These are phyloP conservation scores for Pichia cactophila DNA, from an alignment of 1,139 yeast genomes.

Conservation along the genomic window DNA sequence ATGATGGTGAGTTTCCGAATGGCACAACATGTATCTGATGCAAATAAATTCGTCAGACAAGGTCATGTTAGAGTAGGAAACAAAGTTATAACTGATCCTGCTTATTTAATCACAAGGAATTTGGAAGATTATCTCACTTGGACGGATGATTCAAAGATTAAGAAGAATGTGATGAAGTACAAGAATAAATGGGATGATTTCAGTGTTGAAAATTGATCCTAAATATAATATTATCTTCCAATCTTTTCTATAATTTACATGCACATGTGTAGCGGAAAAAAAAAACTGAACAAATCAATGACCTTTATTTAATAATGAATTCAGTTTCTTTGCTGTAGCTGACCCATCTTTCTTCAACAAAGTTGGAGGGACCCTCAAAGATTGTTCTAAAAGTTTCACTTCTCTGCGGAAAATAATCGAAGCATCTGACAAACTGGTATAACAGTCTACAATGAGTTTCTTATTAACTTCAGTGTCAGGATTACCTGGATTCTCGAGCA, in stretches of 20 bases:
- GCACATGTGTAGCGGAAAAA: too few relatives aligned
- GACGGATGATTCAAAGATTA: conserved; percentile 93
- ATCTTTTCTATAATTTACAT: too few relatives aligned
- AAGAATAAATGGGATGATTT: conserved; percentile 80
- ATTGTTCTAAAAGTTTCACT: conserved; percentile 50
- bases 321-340: background rate
- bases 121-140: conserved; percentile 97
- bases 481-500: conserved; percentile 29
- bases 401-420: conserved; percentile 50
- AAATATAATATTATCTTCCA: background rate
- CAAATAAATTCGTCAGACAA: conserved; percentile 87
- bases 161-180: conserved; percentile 79
- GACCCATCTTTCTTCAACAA: conserved; percentile 51
- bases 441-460: conserved; percentile 17
- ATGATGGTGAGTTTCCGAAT: conserved; percentile 92
- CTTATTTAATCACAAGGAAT: conserved; percentile 82
- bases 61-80: conserved; percentile 99
- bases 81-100: conserved; percentile 90
- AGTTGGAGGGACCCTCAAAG: conserved; percentile 49
- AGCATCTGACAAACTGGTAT: conserved; percentile 24
- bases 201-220: conserved; percentile 33
- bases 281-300: conserved; percentile 11
- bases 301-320: background rate
- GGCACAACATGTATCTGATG: conserved; percentile 87
- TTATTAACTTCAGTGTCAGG: conserved; percentile 26